These are phyloP conservation scores for Citrus mangshanensis DNA, from an alignment of 345 rosid genomes.

Conservation along the genomic window DNA sequence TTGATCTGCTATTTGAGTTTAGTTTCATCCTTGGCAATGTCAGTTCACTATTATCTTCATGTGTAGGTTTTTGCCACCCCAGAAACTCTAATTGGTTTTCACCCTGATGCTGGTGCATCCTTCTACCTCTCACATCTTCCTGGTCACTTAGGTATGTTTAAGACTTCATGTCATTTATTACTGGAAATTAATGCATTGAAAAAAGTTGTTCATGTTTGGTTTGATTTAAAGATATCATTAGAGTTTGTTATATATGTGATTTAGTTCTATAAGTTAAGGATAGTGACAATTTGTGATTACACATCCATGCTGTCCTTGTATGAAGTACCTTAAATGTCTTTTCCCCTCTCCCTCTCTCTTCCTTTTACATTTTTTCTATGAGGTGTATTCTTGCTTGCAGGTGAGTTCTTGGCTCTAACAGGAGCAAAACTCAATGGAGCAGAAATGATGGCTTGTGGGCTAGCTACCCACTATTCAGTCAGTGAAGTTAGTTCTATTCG, in stretches of 20 bases:
- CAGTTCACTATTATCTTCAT: conserved; percentile 5
- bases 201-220: not conserved
- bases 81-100: conserved; percentile 89
- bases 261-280: not conserved
- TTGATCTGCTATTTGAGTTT: not conserved
- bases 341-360: not conserved
- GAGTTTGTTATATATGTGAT: not conserved
- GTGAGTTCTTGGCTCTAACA: conserved; percentile 84
- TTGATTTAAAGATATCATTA: not conserved
- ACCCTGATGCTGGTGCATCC: conserved; percentile 98
- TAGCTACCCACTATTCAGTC: conserved; percentile 77
- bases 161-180: not conserved
- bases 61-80: conserved; percentile 93
- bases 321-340: not conserved
- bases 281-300: not conserved
- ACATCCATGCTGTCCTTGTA: not conserved
- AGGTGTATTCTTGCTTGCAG: conserved; percentile 42
- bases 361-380: not conserved
- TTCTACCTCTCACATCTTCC: conserved; percentile 84
- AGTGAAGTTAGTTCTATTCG: conserved; percentile 42
- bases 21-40: conserved; percentile 11
- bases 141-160: conserved; percentile 70
- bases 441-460: conserved; percentile 90
- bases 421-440: conserved; percentile 80
- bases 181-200: not conserved